phyloP scores from a whole-genome alignment of 768 basidiomycete genomes.

The Suillus weaverae region DNA sequence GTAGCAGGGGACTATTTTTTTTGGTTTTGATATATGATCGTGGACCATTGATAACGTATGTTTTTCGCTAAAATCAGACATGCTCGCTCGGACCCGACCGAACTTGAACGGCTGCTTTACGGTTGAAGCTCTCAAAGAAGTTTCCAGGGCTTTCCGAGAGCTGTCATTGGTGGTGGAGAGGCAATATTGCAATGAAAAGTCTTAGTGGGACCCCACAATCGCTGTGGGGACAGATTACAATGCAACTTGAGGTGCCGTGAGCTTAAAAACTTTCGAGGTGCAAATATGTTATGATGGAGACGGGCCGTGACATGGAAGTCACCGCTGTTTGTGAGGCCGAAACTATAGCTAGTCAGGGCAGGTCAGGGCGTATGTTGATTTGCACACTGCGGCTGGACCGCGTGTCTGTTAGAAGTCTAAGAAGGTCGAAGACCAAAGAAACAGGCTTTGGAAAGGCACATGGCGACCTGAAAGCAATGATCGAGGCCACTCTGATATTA shows the following conservation, averaged over 20 bases:
- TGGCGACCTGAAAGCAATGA: neutral
- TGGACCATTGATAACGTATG: conserved; percentile 3
- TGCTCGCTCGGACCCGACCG: neutral
- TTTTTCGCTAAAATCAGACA: neutral
- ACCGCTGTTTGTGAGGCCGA: conserved; percentile 6
- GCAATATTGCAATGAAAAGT: neutral
- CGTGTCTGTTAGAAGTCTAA: neutral
- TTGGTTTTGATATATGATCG: neutral
- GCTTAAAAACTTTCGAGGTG: conserved; percentile 5
- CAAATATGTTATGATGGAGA: conserved; percentile 1
- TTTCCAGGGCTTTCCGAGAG: neutral
- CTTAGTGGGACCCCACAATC: neutral
- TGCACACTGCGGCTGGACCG: neutral
- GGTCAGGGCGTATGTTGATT: neutral
- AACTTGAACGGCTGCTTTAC: neutral
- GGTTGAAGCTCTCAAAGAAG: too few relatives aligned
- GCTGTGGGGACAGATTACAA: conserved; percentile 1
- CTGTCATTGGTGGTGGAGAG: neutral
- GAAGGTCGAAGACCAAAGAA: neutral
- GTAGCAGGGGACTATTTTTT: neutral
- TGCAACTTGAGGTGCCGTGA: neutral
- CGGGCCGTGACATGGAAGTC: neutral
- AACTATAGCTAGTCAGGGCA: conserved; percentile 1
- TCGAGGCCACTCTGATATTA: neutral
- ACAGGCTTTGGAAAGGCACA: neutral